Evolutionary conservation across 352 stramenopile genomes (phyloP).

Genomic region (Phytophthora megakarya): DNA sequence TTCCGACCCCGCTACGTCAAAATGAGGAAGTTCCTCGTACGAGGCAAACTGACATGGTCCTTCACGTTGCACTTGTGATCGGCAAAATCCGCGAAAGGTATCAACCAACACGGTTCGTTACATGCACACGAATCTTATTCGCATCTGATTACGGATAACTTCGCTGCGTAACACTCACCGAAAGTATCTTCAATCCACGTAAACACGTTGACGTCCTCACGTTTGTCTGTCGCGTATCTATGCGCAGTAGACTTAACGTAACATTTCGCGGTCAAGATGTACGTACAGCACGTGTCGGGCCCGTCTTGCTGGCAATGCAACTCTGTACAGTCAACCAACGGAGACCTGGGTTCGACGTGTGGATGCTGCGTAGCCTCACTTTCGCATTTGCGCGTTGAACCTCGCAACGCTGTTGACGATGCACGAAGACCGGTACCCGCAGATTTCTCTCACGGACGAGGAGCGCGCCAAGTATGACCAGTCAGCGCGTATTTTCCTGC

Average conservation of each 20-base stretch:
- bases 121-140: too few species aligned
- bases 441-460: slow-evolving; percentile 31
- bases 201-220: too few species aligned
- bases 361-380: slow-evolving; percentile 9
- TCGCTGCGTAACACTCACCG: too few species aligned
- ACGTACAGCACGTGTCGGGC: not conserved
- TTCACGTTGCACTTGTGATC: too few species aligned
- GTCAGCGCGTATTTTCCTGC: slow-evolving; percentile 28
- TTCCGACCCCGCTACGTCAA: too few species aligned
- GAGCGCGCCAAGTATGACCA: slow-evolving; percentile 36
- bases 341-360: not conserved
- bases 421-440: slow-evolving; percentile 23
- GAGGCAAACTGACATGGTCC: too few species aligned
- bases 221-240: not conserved
- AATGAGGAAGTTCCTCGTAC: too few species aligned
- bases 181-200: too few species aligned
- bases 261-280: not conserved
- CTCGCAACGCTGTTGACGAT: slow-evolving; percentile 3
- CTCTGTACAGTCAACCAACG: slow-evolving; percentile 8
- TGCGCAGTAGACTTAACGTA: not conserved
- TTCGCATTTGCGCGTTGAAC: not conserved
- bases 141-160: too few species aligned
- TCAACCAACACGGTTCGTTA: too few species aligned
- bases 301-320: slow-evolving; percentile 6
- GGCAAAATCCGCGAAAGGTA: too few species aligned